Conservation (phyloP, 2,329 filamentous ascomycete species). For the Hypoxylon sp. region DNA sequence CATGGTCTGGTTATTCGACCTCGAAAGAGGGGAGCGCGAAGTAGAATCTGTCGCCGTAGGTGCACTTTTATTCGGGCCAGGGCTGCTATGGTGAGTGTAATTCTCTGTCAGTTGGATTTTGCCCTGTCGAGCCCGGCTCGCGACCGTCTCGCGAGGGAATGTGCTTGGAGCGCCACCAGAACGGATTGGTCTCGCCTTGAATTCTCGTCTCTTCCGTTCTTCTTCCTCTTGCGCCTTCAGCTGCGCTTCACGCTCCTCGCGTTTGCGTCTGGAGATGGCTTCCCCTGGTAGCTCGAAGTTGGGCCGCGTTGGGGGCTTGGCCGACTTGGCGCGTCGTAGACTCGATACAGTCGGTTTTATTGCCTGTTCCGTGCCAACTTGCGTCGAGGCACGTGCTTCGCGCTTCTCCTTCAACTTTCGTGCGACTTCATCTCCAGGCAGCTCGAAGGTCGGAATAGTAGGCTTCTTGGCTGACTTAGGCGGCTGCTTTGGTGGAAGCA, state of each 20-base stretch:
- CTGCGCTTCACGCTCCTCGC: constrained; percentile 59
- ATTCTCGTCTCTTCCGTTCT: constrained; percentile 66
- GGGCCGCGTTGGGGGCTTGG: constrained; percentile 61
- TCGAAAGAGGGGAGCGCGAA: constrained; percentile 44
- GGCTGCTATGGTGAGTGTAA: constrained; percentile 16
- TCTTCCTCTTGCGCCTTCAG: constrained; percentile 67
- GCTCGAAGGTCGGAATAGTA: constrained; percentile 65
- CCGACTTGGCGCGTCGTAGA: constrained; percentile 57
- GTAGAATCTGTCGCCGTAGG: constrained; percentile 38
- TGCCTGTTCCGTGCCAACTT: constrained; percentile 40
- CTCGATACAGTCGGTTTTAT: constrained; percentile 45
- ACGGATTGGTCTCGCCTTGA: constrained; percentile 67
- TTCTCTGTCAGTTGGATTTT: constrained; percentile 47
- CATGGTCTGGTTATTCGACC: constrained; percentile 42
- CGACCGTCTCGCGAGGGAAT: constrained; percentile 62
- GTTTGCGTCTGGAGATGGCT: constrained; percentile 65
- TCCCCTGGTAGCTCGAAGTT: constrained; percentile 71
- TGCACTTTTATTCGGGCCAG: constrained; percentile 42
- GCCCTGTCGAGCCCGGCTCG: constrained; percentile 64
- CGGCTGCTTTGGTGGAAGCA: constrained; percentile 55
- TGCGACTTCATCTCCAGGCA: constrained; percentile 69
- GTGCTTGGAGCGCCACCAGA: constrained; percentile 52
- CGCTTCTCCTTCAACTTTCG: constrained; percentile 44
- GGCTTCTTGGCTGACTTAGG: constrained; percentile 62
- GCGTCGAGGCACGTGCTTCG: constrained; percentile 60